Base-by-base conservation (phyloP, 805 yeast species). In the Nakazawaea ernobii region DNA sequence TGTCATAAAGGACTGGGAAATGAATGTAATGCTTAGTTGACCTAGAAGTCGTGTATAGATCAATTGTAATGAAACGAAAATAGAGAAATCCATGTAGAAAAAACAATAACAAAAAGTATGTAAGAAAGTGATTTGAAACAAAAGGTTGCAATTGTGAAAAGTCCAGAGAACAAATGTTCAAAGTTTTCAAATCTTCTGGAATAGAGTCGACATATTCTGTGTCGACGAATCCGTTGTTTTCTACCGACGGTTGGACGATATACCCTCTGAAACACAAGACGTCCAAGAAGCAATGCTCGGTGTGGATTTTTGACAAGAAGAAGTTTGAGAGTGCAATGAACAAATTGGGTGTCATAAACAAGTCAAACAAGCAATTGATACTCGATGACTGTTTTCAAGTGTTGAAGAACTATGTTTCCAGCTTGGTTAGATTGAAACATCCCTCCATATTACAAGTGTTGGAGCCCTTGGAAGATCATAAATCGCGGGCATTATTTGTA, bases 401-500 rank as follows among this genome's bases (percentile, higher is more conserved):
- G 17, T 67, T 94, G 42, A 75, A 80, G 55, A 67, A 69, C 27
- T 94, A 90, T 56, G 84, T 89, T 2, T 67, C 79, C 20, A 83
- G 84, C 52, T 67, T 91, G 59, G 79, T 95, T 14, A 86, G 84
- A 59, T 69, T 94, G 55, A 85, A 90, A 55, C 99, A 94, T 62
- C 99, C 99, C 0, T 83, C 89, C 53, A 73, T 94, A 27, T 66
- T 94, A 40, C 82, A 90, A 1, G 73, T 94, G 2, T 78, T 87
- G 33, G 99, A 95, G 61, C 96, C 95, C 0, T 65, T 91, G 52
- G 98, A 94, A 63, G 95, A 90, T 54, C 86, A 92, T 33, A 83
- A 84, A 53, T 75, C 78, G 53, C 78, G 87, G 49, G 74, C 91
- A 54, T 60, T 84, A 46, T 92, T 94, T 68, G 99, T 86, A 10